Evolutionary conservation across 106 monocot species (phyloP).

Genomic region (Dioscorea alata): DNA sequence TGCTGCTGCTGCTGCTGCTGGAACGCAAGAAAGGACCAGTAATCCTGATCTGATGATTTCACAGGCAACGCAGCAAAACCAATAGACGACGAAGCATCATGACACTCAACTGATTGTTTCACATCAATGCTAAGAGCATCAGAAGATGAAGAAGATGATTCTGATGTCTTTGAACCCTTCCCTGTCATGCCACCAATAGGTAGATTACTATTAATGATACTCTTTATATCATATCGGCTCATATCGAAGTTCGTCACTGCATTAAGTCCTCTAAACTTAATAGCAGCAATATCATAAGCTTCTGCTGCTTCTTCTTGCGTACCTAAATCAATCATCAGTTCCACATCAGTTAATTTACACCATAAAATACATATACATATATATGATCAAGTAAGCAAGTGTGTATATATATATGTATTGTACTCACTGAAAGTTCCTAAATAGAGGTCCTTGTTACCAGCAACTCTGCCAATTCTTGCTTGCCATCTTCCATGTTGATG

Average conservation of each 20-base stretch:
- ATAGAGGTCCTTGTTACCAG: slow-evolving; percentile 97
- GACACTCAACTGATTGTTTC: background rate
- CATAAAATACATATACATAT: background rate
- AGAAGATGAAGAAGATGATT: slow-evolving; percentile 32
- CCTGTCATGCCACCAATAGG: slow-evolving; percentile 67
- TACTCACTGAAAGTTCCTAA: slow-evolving; percentile 90
- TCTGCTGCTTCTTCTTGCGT: slow-evolving; percentile 97
- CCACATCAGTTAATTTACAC: background rate
- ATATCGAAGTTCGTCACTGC: slow-evolving; percentile 98
- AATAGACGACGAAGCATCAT: slow-evolving; percentile 18
- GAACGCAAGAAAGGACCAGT: slow-evolving; percentile 63
- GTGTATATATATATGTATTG: background rate
- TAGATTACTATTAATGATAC: slow-evolving; percentile 76
- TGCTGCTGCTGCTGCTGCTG: slow-evolving; percentile 60
- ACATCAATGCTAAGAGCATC: slow-evolving; percentile 25
- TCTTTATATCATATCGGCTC: slow-evolving; percentile 87
- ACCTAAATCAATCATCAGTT: slow-evolving; percentile 16
- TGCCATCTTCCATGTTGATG: slow-evolving; percentile 98
- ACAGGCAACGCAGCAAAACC: slow-evolving; percentile 34
- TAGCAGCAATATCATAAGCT: slow-evolving; percentile 94
- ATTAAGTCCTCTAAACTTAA: slow-evolving; percentile 89
- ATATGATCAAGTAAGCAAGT: no score
- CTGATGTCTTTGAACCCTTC: slow-evolving; percentile 26
- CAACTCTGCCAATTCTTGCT: slow-evolving; percentile 89
- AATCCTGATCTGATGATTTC: slow-evolving; percentile 39